Conservation (phyloP, 2,329 filamentous ascomycete species). For the Ophiostoma sp. region DNA sequence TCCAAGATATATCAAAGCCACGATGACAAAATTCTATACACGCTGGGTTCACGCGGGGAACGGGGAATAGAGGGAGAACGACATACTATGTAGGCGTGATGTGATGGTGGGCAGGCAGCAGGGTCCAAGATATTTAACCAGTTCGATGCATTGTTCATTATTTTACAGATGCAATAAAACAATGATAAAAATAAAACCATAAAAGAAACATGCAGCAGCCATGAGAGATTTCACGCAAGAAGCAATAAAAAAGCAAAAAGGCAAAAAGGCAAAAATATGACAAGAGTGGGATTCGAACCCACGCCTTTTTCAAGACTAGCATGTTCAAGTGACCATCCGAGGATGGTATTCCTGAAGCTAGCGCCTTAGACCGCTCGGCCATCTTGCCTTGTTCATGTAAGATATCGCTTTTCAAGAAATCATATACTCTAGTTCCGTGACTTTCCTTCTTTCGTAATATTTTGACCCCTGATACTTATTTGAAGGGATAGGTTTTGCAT, state of each 20-base stretch:
- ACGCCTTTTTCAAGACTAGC: conserved; percentile 19
- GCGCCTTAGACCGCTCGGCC: conserved; percentile 19
- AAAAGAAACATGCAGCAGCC: too few relatives aligned
- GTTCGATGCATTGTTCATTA: too few relatives aligned
- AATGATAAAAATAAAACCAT: too few relatives aligned
- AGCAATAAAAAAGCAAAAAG: neutral
- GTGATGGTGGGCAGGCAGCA: too few relatives aligned
- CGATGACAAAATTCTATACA: too few relatives aligned
- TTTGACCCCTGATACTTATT: neutral
- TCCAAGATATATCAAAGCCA: too few relatives aligned
- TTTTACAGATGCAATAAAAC: too few relatives aligned
- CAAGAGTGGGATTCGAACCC: conserved; percentile 19
- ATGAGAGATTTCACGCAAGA: neutral
- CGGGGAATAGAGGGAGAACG: too few relatives aligned
- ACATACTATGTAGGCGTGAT: too few relatives aligned
- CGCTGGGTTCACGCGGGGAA: too few relatives aligned
- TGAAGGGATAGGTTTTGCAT: too few relatives aligned
- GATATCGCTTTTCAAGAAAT: neutral
- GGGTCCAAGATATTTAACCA: too few relatives aligned
- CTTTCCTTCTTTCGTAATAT: neutral
- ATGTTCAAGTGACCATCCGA: conserved; percentile 12
- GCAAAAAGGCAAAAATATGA: neutral
- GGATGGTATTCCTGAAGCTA: conserved; percentile 15
- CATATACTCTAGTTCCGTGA: neutral
- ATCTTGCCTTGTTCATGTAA: conserved; percentile 11